A percentile compares a stretch with the other conserved stretches of the same genome.
Evolutionary conservation across 371 early-diverging fungal species (phyloP).

Genomic region (Mucor sp.): DNA sequence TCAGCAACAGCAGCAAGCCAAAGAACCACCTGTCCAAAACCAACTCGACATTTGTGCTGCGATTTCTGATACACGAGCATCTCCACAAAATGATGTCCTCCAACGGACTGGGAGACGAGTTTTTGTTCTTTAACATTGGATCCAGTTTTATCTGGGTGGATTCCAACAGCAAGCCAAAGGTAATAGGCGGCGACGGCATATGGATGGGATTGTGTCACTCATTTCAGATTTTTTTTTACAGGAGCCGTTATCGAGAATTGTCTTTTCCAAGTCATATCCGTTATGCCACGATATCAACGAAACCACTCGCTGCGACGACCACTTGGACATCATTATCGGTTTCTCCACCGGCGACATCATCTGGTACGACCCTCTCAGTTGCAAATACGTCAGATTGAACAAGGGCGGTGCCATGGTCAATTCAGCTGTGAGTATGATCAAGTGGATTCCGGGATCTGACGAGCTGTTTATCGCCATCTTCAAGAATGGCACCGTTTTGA

Average conservation of each 20-base stretch:
- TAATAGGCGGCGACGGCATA: constrained; percentile 20
- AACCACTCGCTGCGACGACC: constrained; percentile 63
- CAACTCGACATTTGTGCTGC: constrained; percentile 76
- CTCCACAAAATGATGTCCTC: constrained; percentile 71
- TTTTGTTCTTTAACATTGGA: constrained; percentile 64
- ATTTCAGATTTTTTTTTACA: constrained; percentile 27
- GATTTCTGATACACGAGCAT: constrained; percentile 79
- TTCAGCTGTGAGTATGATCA: constrained; percentile 72
- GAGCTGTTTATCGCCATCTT: constrained; percentile 81
- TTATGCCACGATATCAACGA: constrained; percentile 89
- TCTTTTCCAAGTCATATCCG: constrained; percentile 79
- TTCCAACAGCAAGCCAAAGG: constrained; percentile 57
- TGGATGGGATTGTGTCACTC: background rate
- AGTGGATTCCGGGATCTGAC: constrained; percentile 93
- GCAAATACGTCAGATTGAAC: constrained; percentile 59
- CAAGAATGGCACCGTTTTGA: constrained; percentile 72
- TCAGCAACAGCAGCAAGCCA: constrained; percentile 44
- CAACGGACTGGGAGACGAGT: constrained; percentile 49
- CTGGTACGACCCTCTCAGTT: constrained; percentile 75
- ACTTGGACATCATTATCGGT: constrained; percentile 74
- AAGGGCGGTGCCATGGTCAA: constrained; percentile 64
- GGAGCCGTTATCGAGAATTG: constrained; percentile 79
- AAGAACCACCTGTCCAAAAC: constrained; percentile 67
- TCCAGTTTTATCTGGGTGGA: constrained; percentile 76
- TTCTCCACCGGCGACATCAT: constrained; percentile 84